Percentiles rank a stretch among this genome's conserved stretches.
phyloP scores from a whole-genome alignment of 1,284 basidiomycete species.

The Heterobasidion parviporum region DNA sequence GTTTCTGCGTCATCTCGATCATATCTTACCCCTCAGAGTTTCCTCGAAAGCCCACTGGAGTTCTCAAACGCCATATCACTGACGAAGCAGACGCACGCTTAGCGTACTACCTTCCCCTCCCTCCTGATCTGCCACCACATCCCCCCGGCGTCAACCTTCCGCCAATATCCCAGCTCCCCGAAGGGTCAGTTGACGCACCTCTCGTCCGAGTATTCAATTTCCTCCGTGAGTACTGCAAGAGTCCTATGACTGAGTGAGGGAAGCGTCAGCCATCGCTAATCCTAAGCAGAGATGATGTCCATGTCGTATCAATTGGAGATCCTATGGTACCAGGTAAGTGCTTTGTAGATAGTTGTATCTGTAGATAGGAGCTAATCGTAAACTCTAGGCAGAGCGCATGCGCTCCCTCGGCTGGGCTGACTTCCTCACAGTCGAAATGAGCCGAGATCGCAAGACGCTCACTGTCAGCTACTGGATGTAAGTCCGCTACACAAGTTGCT shows the following conservation, averaged over 20 bases:
- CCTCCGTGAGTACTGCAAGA: constrained; percentile 47
- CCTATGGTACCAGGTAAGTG: constrained; percentile 65
- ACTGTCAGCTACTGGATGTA: constrained; percentile 73
- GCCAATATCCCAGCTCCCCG: constrained; percentile 45
- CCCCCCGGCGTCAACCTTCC: constrained; percentile 38
- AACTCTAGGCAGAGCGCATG: constrained; percentile 54
- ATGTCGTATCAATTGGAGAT: constrained; percentile 81
- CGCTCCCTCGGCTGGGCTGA: constrained; percentile 74
- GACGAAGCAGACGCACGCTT: constrained; percentile 65
- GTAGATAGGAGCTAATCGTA: not conserved
- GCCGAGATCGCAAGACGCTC: constrained; percentile 54
- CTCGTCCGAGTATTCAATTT: constrained; percentile 75
- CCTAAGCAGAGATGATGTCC: constrained; percentile 67
- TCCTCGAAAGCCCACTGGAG: constrained; percentile 52
- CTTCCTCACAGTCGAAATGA: constrained; percentile 57
- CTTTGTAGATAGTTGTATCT: not conserved
- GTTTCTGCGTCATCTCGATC: not conserved
- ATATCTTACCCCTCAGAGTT: constrained; percentile 41
- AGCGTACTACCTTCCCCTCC: constrained; percentile 48
- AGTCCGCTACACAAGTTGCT: constrained; percentile 16
- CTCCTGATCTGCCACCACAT: constrained; percentile 25
- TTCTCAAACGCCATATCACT: constrained; percentile 61
- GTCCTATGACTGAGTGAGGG: not conserved
- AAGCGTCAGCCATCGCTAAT: not conserved
- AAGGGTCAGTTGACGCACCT: constrained; percentile 63